phyloP scores from a whole-genome alignment of 139 green algal genomes.

The Axilococcus clingmanii region DNA sequence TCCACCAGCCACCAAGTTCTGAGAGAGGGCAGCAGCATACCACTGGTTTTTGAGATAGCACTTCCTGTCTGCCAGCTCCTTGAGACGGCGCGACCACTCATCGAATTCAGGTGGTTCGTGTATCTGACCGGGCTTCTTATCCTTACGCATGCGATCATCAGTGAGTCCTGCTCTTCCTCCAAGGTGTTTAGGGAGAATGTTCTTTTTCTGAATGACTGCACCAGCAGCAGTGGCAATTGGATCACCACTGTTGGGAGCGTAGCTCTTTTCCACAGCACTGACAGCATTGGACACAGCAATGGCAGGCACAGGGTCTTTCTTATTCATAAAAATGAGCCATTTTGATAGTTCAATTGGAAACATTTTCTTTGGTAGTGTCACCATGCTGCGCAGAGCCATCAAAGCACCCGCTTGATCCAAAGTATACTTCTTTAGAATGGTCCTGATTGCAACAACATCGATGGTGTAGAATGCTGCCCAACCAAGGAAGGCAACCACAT shows the following conservation, averaged over 20 bases:
- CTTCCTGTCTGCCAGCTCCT: slow-evolving; percentile 39
- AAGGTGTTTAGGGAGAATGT: too few relatives aligned
- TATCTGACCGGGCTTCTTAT: slow-evolving; percentile 31
- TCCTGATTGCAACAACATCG: slow-evolving; percentile 5
- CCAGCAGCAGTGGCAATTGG: neutral
- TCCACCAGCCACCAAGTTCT: slow-evolving; percentile 27
- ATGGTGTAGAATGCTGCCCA: slow-evolving; percentile 12
- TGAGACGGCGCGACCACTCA: slow-evolving; percentile 21
- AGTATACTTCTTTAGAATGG: neutral
- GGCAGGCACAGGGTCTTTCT: too few relatives aligned
- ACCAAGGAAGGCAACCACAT: slow-evolving; percentile 2
- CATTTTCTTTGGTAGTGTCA: slow-evolving; percentile 11
- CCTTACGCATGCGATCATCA: neutral
- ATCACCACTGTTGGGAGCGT: neutral
- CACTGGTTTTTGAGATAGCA: slow-evolving; percentile 58
- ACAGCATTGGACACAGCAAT: neutral
- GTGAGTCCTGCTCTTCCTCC: too few relatives aligned
- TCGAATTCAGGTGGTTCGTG: slow-evolving; percentile 17
- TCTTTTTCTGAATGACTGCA: too few relatives aligned
- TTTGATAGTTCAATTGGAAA: too few relatives aligned
- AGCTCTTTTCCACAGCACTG: neutral
- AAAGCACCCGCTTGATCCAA: neutral
- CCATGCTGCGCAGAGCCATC: neutral
- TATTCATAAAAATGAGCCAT: too few relatives aligned
- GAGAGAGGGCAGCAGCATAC: slow-evolving; percentile 45